phyloP scores from a whole-genome alignment of 352 stramenopile species.

The Aphanomyces euteiches region DNA sequence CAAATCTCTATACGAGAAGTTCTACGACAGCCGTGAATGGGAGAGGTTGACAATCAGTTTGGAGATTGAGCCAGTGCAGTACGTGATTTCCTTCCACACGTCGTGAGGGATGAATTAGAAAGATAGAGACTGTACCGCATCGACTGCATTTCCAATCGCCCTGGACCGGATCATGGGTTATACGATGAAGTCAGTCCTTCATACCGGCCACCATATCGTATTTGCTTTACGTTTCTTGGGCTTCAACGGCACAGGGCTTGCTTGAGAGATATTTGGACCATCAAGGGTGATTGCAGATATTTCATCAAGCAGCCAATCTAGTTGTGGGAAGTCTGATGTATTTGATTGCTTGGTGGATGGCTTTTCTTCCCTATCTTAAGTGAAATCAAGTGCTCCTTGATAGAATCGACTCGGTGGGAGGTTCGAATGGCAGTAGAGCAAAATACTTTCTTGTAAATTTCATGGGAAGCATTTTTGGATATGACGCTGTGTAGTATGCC shows the following conservation, averaged over 20 bases:
- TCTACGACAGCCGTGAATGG: neutral
- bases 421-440: neutral
- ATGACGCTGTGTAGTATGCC: neutral
- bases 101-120: neutral
- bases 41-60: neutral
- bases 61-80: neutral
- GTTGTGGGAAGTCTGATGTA: too few relatives aligned
- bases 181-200: neutral
- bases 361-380: too few relatives aligned
- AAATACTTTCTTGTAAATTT: conserved; percentile 7
- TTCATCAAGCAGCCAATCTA: neutral
- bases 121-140: conserved; percentile 7
- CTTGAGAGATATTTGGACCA: neutral
- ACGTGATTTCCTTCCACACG: conserved; percentile 20
- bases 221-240: conserved; percentile 25
- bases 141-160: conserved; percentile 29
- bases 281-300: neutral
- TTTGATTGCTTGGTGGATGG: too few relatives aligned
- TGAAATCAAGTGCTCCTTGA: neutral
- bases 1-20: conserved; percentile 24
- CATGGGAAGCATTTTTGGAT: neutral
- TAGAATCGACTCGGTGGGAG: neutral
- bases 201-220: conserved; percentile 28
- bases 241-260: neutral
- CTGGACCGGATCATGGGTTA: neutral